Base-by-base conservation (phyloP, 106 monocot genomes). In the Dactylorhiza incarnata region DNA sequence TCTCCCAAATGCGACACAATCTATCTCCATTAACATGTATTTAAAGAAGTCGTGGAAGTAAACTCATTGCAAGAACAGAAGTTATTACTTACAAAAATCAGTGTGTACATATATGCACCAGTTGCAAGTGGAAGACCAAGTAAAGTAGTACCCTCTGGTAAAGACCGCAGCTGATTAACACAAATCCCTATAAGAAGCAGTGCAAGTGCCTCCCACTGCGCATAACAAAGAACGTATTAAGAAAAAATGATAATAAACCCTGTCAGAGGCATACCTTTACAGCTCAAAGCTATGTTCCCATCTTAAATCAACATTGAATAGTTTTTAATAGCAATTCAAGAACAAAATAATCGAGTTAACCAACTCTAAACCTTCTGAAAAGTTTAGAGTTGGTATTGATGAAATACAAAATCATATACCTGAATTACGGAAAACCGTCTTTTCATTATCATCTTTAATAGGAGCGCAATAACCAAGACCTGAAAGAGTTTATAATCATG, bases 101-200 rank as follows among this genome's bases (percentile, higher is more conserved):
- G 50, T 69, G 96, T 96, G 58, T 91, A 96, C 25, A 89, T 56
- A 74, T 96, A 93, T 75, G 90, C 96, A 87, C 82, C 81, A 37
- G 82, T 86, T 51, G 90, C 86, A 75, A 96, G 73, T 79, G 96
- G 89, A 83, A 96, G 75, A 81, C 85, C 96, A 44, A 91, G 37
- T 25, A 79, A 65, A 50, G 82, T 81, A 48, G 90, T 75, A 48
- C 93, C 90, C 77, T 82, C 87, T 58, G 93, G 93, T n/a, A 84
- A 26, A 72, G 96, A 87, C 15, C 78, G 74, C 25, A 96, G 85
- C 45, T 96, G 96, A 81, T 96, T 96, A 73, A 96, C 87, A 78
- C 96, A 93, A n/a, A 96, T 96, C 71, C 96, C 96, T 70, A 96
- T 96, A 9, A 96, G 85, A 85, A 96, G 89, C 13, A 96, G 90